These are phyloP conservation scores for Austropuccinia psidii DNA, from an alignment of 1,284 basidiomycete genomes.

Conservation along the genomic window DNA sequence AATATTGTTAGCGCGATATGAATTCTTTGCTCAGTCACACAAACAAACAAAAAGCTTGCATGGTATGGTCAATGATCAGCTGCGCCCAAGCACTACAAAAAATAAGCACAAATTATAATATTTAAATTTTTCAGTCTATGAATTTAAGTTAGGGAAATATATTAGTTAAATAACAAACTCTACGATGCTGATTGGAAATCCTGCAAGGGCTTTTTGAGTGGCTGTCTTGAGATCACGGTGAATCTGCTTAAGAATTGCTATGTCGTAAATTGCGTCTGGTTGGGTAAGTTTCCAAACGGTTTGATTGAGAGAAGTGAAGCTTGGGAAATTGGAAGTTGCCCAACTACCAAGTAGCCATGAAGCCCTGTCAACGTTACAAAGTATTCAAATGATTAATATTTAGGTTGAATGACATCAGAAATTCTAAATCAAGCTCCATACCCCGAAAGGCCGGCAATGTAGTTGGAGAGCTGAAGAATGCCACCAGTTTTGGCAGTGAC, in stretches of 20 bases:
- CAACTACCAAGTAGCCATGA: conserved; percentile 36
- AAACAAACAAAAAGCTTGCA: conserved; percentile 22
- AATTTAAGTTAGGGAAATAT: neutral
- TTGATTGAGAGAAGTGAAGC: conserved; percentile 32
- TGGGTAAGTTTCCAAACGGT: conserved; percentile 35
- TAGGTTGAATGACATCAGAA: neutral
- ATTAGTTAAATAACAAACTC: conserved; percentile 1
- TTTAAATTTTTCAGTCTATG: neutral
- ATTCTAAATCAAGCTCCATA: neutral
- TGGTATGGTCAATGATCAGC: conserved; percentile 35
- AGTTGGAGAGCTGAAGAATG: conserved; percentile 32
- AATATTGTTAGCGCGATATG: conserved; percentile 12
- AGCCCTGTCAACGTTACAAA: neutral
- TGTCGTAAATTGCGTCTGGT: conserved; percentile 29
- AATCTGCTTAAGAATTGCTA: conserved; percentile 31
- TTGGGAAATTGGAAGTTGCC: conserved; percentile 35
- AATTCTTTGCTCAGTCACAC: neutral
- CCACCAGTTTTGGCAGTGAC: conserved; percentile 28
- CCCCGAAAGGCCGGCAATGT: conserved; percentile 33
- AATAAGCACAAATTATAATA: neutral
- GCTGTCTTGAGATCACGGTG: conserved; percentile 32
- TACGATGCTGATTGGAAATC: conserved; percentile 34
- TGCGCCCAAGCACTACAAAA: conserved; percentile 36
- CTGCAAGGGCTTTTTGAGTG: conserved; percentile 28
- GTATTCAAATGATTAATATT: neutral